Evolutionary conservation across 768 basidiomycete species (phyloP).

Genomic region (Calocybe gangraenosa): DNA sequence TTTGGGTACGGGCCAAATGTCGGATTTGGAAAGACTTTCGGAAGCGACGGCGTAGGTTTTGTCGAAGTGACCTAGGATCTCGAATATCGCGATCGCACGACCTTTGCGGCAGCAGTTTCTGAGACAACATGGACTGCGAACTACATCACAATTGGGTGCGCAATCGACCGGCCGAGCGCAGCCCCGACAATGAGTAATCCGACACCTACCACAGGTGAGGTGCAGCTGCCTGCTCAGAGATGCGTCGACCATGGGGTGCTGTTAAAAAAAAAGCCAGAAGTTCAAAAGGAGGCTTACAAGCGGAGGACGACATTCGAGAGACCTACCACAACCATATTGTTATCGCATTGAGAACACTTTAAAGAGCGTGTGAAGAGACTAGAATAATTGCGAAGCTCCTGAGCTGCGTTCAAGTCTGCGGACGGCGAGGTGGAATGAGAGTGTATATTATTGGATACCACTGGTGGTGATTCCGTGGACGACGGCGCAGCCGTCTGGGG

Average conservation of each 20-base stretch:
- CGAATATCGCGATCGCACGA: slow-evolving; percentile 13
- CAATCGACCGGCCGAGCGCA: slow-evolving; percentile 6
- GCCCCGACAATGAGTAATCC: slow-evolving; percentile 12
- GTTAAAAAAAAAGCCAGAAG: background rate
- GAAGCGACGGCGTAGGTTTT: slow-evolving; percentile 1
- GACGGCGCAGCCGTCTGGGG: too few relatives aligned
- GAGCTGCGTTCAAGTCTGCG: background rate
- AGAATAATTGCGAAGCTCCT: slow-evolving; percentile 4
- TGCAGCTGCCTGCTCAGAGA: slow-evolving; percentile 6
- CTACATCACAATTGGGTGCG: slow-evolving; percentile 2
- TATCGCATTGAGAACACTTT: slow-evolving; percentile 5
- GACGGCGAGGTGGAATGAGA: background rate
- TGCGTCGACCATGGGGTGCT: background rate
- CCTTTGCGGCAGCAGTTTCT: slow-evolving; percentile 11
- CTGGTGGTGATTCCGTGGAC: too few relatives aligned
- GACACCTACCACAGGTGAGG: slow-evolving; percentile 8
- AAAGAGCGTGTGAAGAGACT: slow-evolving; percentile 4
- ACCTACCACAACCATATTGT: slow-evolving; percentile 6
- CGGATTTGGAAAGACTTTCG: background rate
- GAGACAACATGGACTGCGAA: slow-evolving; percentile 1
- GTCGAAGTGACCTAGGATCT: slow-evolving; percentile 12
- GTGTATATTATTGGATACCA: too few relatives aligned
- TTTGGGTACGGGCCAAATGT: slow-evolving; percentile 3
- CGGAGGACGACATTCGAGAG: too few relatives aligned
- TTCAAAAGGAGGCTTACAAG: background rate